phyloP scores from a whole-genome alignment of 352 stramenopile genomes.

The Phytophthora pseudosyringae region DNA sequence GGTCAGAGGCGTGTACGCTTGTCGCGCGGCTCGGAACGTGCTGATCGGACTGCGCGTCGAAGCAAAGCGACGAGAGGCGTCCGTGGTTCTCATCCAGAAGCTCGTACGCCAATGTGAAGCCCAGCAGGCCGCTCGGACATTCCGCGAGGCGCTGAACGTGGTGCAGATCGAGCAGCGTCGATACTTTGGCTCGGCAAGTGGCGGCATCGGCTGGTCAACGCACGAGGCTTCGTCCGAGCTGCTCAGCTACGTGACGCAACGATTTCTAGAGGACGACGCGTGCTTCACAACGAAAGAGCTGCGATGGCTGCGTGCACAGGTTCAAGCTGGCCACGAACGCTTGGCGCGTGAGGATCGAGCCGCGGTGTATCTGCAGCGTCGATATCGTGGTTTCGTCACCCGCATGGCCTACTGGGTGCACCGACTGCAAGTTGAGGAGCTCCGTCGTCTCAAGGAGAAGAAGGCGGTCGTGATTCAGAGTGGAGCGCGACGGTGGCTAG shows the following conservation, averaged over 20 bases:
- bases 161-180: slow-evolving; percentile 58
- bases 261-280: slow-evolving; percentile 39
- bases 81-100: slow-evolving; percentile 65
- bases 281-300: slow-evolving; percentile 52
- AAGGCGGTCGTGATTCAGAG: slow-evolving; percentile 48
- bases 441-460: slow-evolving; percentile 35
- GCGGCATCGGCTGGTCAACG: slow-evolving; percentile 21
- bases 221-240: slow-evolving; percentile 49
- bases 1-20: slow-evolving; percentile 31
- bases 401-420: slow-evolving; percentile 48
- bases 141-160: slow-evolving; percentile 46
- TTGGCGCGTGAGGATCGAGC: slow-evolving; percentile 50
- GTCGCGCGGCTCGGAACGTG: slow-evolving; percentile 31
- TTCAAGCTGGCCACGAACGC: slow-evolving; percentile 39
- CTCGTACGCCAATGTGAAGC: slow-evolving; percentile 54
- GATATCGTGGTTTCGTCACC: slow-evolving; percentile 56
- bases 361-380: slow-evolving; percentile 58
- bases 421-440: slow-evolving; percentile 45
- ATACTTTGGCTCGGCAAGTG: slow-evolving; percentile 37
- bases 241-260: slow-evolving; percentile 52
- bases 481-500: slow-evolving; percentile 43
- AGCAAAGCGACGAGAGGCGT: slow-evolving; percentile 40
- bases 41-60: slow-evolving; percentile 34
- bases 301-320: slow-evolving; percentile 46
- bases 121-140: slow-evolving; percentile 38